Evolutionary conservation across 257 asterid genomes (phyloP).

Genomic region (Agastache rugosa): DNA sequence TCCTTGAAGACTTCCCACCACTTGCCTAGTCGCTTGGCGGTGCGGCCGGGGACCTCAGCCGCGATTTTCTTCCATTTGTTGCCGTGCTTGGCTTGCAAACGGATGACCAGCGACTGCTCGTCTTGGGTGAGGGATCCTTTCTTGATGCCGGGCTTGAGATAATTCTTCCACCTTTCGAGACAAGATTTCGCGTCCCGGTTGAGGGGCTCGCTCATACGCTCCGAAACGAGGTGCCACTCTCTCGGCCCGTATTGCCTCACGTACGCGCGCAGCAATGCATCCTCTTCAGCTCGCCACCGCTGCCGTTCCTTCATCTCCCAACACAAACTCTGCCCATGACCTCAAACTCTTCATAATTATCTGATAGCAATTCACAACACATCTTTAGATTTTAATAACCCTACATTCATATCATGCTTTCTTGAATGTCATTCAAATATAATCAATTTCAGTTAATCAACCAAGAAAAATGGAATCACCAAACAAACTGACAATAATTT

Average conservation of each 20-base stretch:
- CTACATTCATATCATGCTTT: background rate
- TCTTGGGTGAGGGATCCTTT: slow-evolving; percentile 67
- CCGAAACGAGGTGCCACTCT: slow-evolving; percentile 72
- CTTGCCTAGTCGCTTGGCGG: slow-evolving; percentile 76
- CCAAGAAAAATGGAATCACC: background rate
- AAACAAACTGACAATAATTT: background rate
- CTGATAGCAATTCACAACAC: slow-evolving; percentile 9
- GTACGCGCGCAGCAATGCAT: slow-evolving; percentile 60
- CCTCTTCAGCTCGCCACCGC: slow-evolving; percentile 82
- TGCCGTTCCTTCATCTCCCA: slow-evolving; percentile 81
- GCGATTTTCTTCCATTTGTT: slow-evolving; percentile 86
- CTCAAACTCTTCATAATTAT: slow-evolving; percentile 53
- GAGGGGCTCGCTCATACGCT: slow-evolving; percentile 60
- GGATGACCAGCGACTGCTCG: slow-evolving; percentile 67
- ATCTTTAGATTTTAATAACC: background rate
- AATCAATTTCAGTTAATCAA: background rate
- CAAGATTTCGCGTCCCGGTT: slow-evolving; percentile 71
- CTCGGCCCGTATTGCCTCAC: slow-evolving; percentile 70
- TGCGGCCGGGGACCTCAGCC: slow-evolving; percentile 71
- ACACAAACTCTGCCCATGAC: slow-evolving; percentile 51
- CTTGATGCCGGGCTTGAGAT: slow-evolving; percentile 71
- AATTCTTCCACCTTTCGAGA: slow-evolving; percentile 83
- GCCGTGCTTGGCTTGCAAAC: slow-evolving; percentile 63
- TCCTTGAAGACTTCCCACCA: slow-evolving; percentile 75
- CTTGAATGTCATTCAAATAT: too few relatives aligned